A percentile compares a stretch with the other conserved stretches of the same genome.
These are phyloP conservation scores for Primulina tabacum DNA, from an alignment of 257 asterid genomes.

Conservation along the genomic window DNA sequence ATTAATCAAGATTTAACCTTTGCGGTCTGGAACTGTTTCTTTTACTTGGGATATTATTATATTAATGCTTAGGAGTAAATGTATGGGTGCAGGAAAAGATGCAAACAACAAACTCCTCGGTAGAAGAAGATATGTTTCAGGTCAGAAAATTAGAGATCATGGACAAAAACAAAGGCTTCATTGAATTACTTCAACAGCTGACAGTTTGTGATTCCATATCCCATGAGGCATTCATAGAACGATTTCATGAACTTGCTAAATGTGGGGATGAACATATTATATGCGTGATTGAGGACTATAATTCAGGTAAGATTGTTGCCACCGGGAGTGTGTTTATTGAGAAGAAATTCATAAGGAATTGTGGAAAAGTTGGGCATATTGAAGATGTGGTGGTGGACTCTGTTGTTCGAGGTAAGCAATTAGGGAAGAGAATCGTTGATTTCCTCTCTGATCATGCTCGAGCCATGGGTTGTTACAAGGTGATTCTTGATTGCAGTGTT, in stretches of 20 bases:
- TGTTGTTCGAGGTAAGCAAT: conserved; percentile 55
- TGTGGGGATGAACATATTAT: conserved; percentile 63
- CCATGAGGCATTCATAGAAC: conserved; percentile 48
- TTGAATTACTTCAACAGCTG: conserved; percentile 63
- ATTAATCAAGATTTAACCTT: no score
- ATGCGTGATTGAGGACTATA: conserved; percentile 60
- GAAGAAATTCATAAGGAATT: conserved; percentile 65
- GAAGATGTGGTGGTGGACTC: conserved; percentile 95
- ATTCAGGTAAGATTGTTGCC: conserved; percentile 58
- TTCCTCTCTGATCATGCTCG: conserved; percentile 68
- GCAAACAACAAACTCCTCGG: conserved; percentile 26
- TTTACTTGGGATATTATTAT: no score
- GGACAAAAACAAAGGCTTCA: conserved; percentile 65
- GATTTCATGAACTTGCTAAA: conserved; percentile 48
- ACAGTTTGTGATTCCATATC: conserved; percentile 62
- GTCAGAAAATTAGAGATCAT: conserved; percentile 62
- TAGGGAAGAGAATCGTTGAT: conserved; percentile 67
- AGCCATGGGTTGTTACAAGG: conserved; percentile 75
- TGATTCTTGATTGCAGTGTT: conserved; percentile 71
- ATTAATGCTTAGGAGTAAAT: background rate
- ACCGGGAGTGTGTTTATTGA: conserved; percentile 76
- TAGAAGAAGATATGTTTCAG: conserved; percentile 36
- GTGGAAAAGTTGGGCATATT: conserved; percentile 80
- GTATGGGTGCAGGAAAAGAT: conserved; percentile 21
- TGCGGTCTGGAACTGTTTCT: no score